Percentiles rank a stretch among this genome's conserved stretches.
Evolutionary conservation across 2,329 filamentous ascomycete genomes (phyloP).

Genomic region (Botryotinia globosa): DNA sequence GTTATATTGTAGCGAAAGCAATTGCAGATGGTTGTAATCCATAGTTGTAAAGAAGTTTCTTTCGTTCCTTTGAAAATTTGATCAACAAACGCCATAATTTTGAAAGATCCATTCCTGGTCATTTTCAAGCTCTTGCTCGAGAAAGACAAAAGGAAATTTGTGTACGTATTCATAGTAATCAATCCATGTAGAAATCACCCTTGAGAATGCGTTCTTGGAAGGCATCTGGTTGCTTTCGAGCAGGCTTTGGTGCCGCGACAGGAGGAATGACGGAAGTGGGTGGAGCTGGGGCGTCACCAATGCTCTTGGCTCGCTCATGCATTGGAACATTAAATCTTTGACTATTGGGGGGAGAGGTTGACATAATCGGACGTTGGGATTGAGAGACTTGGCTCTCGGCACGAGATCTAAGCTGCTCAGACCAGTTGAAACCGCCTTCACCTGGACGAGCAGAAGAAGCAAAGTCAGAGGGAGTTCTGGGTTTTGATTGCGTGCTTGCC

Average conservation of each 20-base stretch:
- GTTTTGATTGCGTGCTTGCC: conserved; percentile 57
- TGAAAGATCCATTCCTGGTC: background rate
- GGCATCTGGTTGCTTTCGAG: conserved; percentile 73
- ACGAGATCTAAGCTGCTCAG: conserved; percentile 88
- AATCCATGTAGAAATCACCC: conserved; percentile 98
- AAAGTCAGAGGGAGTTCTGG: conserved; percentile 64
- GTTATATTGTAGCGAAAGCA: background rate
- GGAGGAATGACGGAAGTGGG: conserved; percentile 46
- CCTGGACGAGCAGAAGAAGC: conserved; percentile 68
- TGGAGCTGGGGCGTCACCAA: conserved; percentile 60
- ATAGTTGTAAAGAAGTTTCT: background rate
- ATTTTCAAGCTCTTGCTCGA: conserved; percentile 1
- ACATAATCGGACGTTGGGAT: conserved; percentile 55
- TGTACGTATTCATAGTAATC: conserved; percentile 27
- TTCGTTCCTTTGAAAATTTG: background rate
- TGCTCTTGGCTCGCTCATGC: conserved; percentile 68
- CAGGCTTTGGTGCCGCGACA: conserved; percentile 43
- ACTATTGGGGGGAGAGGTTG: conserved; percentile 48
- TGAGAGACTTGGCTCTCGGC: conserved; percentile 72
- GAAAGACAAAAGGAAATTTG: conserved; percentile 5
- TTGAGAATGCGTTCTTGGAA: conserved; percentile 97
- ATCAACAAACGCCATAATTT: background rate
- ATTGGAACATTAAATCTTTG: conserved; percentile 36
- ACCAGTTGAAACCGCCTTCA: conserved; percentile 87
- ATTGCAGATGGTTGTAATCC: background rate